Base-by-base conservation (phyloP, 768 basidiomycete species). In the Inosperma sp. region DNA sequence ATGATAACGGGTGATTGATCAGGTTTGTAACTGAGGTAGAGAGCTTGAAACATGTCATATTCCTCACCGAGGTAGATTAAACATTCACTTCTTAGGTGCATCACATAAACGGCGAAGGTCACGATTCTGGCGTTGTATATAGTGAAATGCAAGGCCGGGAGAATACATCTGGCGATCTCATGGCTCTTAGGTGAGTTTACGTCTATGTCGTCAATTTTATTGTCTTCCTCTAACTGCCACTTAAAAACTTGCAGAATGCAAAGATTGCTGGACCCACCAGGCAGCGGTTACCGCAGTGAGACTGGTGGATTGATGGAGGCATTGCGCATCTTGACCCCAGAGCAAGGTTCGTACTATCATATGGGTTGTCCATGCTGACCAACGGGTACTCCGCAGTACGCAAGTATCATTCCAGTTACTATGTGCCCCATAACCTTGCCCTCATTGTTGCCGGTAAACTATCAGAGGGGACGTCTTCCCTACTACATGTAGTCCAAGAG, bases 101-200 rank as follows among this genome's bases (percentile, higher is more conserved):
- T 66, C 93, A 97, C 67, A 83, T 98, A 56, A 88, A 98, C 65
- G 79, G 79, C 2, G 83, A 89, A 62, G 95, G 93, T 7, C 82
- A 94, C 59, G 82, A 98, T 62, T 88, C 90, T 13, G 96, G 96
- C 30, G 96, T 99, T 1, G 95, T 98, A 8, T 97, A 96, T 67
- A 88, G 87, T 62, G 89, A 93, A 71, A 96, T 96, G 93, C 91
- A 94, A 70, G 93, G 93, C 1, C 79, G 95, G 40, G 86, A 98
- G 72, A 97, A 98, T 62, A 93, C 89, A 0, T 82, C 90, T 2
- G 83, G 82, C 8, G 94, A 97, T 70, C 72, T 97, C 36, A 93
- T 96, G 88, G 82, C 85, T 30, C 77, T 93, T 22, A 72, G 81
- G 92, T 93, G 55, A 35, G 81, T 73, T 27, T 22, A 19, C 31